phyloP scores from a whole-genome alignment of 2,329 filamentous ascomycete species.

The Drechslerella stenobrocha region DNA sequence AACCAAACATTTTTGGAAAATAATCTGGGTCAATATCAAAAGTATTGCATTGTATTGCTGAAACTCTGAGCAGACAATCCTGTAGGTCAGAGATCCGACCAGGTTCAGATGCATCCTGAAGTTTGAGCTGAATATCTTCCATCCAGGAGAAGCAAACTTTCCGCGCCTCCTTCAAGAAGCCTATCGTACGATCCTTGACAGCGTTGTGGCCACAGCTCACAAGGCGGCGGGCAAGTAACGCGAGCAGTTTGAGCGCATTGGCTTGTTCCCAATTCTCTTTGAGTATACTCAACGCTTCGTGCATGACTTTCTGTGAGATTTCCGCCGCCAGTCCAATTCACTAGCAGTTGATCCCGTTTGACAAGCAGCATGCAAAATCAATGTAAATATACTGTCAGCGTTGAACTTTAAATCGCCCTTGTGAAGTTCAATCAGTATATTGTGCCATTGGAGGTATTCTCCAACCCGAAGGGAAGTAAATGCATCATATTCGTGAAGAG shows the following conservation, averaged over 20 bases:
- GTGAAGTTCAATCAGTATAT: slow-evolving; percentile 62
- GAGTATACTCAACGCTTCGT: slow-evolving; percentile 54
- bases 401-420: slow-evolving; percentile 61
- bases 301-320: not conserved
- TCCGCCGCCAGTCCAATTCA: not conserved
- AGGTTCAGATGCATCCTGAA: slow-evolving; percentile 3
- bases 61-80: slow-evolving; percentile 1
- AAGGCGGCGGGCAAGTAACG: slow-evolving; percentile 37
- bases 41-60: slow-evolving; percentile 5
- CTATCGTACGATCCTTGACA: slow-evolving; percentile 17
- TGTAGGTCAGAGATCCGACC: not conserved
- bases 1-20: not conserved
- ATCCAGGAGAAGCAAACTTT: slow-evolving; percentile 1
- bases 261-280: slow-evolving; percentile 60
- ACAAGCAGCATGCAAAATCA: slow-evolving; percentile 61
- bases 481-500: slow-evolving; percentile 62
- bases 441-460: slow-evolving; percentile 61
- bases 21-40: slow-evolving; percentile 1
- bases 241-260: slow-evolving; percentile 41
- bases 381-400: slow-evolving; percentile 58
- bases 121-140: not conserved
- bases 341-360: slow-evolving; percentile 57
- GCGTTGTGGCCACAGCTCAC: slow-evolving; percentile 7
- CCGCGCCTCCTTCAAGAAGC: slow-evolving; percentile 41
- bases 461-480: slow-evolving; percentile 61